A percentile compares a stretch with the other conserved stretches of the same genome.
These are phyloP conservation scores for Zygoascus sp. DNA, from an alignment of 1,139 yeast genomes.

Conservation along the genomic window DNA sequence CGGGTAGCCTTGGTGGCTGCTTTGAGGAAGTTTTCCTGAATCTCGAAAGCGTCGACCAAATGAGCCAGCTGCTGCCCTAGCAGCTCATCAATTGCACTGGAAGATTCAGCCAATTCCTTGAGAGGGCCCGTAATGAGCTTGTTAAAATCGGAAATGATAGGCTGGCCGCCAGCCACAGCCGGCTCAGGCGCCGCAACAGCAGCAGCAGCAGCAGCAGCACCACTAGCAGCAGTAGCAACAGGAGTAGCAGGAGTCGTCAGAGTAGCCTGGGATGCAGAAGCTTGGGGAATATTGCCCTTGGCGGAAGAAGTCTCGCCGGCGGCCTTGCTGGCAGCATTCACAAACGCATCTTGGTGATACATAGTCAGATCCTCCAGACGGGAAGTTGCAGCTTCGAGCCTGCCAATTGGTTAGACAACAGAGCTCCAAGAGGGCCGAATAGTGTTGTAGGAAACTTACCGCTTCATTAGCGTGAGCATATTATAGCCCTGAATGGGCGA, in stretches of 20 bases:
- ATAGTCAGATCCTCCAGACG: constrained; percentile 85
- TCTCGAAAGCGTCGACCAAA: constrained; percentile 56
- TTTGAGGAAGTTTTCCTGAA: constrained; percentile 54
- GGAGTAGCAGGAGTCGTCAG: constrained; percentile 31
- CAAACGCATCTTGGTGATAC: constrained; percentile 55
- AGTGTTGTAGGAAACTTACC: constrained; percentile 39
- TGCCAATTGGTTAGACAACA: constrained; percentile 10
- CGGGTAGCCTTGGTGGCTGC: constrained; percentile 59
- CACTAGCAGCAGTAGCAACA: constrained; percentile 32
- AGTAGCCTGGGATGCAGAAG: constrained; percentile 17
- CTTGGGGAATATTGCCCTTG: constrained; percentile 16
- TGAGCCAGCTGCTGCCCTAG: constrained; percentile 57
- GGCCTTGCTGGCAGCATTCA: constrained; percentile 19
- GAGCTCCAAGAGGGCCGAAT: neutral
- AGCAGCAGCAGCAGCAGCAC: constrained; percentile 14
- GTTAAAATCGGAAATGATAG: constrained; percentile 45
- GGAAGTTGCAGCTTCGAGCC: constrained; percentile 91
- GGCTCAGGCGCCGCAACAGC: constrained; percentile 19
- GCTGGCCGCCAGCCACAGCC: constrained; percentile 19
- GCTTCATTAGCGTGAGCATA: constrained; percentile 70
- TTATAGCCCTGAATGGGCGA: constrained; percentile 44
- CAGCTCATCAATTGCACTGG: constrained; percentile 57
- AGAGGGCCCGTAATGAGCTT: constrained; percentile 49
- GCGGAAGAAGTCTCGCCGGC: constrained; percentile 10
- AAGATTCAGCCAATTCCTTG: constrained; percentile 55